phyloP scores from a whole-genome alignment of 257 asterid genomes.

The Apocynum venetum region DNA sequence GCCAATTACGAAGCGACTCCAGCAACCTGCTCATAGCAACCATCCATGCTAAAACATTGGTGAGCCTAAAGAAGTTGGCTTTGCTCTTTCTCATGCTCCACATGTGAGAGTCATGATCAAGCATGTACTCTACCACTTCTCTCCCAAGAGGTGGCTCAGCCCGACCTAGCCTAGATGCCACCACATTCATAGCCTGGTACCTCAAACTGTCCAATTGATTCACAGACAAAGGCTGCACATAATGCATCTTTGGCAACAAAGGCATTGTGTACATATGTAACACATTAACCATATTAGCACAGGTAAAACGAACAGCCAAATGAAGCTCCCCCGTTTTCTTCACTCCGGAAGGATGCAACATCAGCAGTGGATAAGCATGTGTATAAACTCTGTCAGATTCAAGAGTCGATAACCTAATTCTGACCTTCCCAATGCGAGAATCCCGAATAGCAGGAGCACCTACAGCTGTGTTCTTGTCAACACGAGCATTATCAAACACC shows the following conservation, averaged over 20 bases:
- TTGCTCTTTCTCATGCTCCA: constrained; percentile 99
- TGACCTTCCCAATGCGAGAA: constrained; percentile 67
- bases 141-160: constrained; percentile 81
- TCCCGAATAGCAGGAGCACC: constrained; percentile 38
- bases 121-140: constrained; percentile 90
- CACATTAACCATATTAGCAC: constrained; percentile 68
- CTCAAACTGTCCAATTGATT: constrained; percentile 60
- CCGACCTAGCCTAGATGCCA: constrained; percentile 65
- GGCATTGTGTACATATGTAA: constrained; percentile 69
- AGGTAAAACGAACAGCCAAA: constrained; percentile 76
- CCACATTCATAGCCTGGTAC: constrained; percentile 82
- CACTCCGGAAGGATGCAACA: constrained; percentile 82
- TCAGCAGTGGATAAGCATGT: constrained; percentile 73
- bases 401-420: constrained; percentile 75
- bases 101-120: constrained; percentile 84
- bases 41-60: constrained; percentile 56
- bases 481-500: constrained; percentile 69
- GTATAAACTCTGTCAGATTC: constrained; percentile 76
- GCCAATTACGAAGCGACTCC: constrained; percentile 57
- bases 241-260: constrained; percentile 83
- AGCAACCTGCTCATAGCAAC: constrained; percentile 44
- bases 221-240: constrained; percentile 76
- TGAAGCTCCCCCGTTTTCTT: constrained; percentile 94
- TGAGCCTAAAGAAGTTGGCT: constrained; percentile 80
- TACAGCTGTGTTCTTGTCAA: constrained; percentile 40